Conservation (phyloP, 192 early-diverging fungal species). For the Coemansia sp. region DNA sequence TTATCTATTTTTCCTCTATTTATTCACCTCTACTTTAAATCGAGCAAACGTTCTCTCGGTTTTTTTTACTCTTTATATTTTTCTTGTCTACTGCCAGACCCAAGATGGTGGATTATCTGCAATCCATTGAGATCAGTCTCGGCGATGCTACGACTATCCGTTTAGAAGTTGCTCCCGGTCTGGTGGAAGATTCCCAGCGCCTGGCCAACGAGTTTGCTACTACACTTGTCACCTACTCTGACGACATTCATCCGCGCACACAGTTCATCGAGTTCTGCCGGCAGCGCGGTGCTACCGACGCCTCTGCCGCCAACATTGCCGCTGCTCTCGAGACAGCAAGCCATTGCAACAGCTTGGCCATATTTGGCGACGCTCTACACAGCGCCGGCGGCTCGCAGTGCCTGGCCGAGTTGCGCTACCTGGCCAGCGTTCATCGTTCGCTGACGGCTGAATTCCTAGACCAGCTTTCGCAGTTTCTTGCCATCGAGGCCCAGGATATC, state of each 20-base stretch:
- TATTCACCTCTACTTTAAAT: background rate
- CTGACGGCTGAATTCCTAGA: conserved; percentile 69
- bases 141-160: background rate
- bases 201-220: conserved; percentile 19
- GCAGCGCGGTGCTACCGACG: background rate
- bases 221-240: background rate
- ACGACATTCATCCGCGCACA: conserved; percentile 5
- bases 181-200: conserved; percentile 1
- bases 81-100: background rate
- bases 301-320: background rate
- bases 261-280: conserved; percentile 20
- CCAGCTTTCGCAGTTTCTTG: conserved; percentile 70
- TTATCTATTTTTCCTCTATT: background rate
- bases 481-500: conserved; percentile 57
- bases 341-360: conserved; percentile 60
- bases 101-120: conserved; percentile 7
- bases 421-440: conserved; percentile 68
- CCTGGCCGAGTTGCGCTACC: conserved; percentile 73
- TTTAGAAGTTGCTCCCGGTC: background rate
- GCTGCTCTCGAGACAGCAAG: background rate
- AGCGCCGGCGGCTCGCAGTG: conserved; percentile 61
- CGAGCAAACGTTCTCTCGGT: background rate
- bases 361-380: conserved; percentile 91
- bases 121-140: conserved; percentile 1
- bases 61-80: background rate